These are phyloP conservation scores for Zymoseptoria crescenta DNA, from an alignment of 2,329 filamentous ascomycete genomes.

Conservation along the genomic window DNA sequence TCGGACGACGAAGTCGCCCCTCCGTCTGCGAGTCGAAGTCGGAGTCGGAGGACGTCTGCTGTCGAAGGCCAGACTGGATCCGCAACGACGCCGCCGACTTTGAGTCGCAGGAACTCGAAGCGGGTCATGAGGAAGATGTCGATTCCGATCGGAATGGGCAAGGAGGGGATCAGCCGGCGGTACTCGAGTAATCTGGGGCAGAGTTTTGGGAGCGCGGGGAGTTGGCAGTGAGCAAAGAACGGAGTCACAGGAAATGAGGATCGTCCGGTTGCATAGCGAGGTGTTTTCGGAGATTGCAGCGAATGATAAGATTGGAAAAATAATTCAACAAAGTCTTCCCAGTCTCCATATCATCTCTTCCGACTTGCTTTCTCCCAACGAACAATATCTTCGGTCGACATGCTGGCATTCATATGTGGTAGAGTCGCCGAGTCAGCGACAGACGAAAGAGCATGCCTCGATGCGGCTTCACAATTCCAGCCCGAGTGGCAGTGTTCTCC, in stretches of 20 bases:
- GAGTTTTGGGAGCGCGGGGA: slow-evolving; percentile 27
- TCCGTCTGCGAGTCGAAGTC: slow-evolving; percentile 6
- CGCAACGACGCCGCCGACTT: not conserved
- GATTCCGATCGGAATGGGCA: slow-evolving; percentile 40
- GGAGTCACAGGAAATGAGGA: no score
- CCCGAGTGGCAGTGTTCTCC: no score
- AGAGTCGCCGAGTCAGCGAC: not conserved
- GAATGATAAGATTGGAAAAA: not conserved
- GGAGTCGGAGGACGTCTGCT: slow-evolving; percentile 12
- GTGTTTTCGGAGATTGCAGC: not conserved
- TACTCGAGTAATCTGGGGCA: slow-evolving; percentile 41
- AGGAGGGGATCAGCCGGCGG: slow-evolving; percentile 34
- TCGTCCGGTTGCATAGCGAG: not conserved
- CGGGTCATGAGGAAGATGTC: slow-evolving; percentile 34
- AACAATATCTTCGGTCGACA: not conserved
- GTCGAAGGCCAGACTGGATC: slow-evolving; percentile 2
- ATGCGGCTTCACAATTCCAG: no score
- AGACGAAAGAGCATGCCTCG: not conserved
- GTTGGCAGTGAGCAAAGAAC: slow-evolving; percentile 6
- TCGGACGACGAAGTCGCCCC: slow-evolving; percentile 17
- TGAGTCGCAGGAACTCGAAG: slow-evolving; percentile 22
- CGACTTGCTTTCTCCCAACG: no score
- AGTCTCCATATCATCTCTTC: not conserved
- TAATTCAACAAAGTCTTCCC: not conserved
- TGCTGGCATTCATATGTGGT: not conserved